phyloP scores from a whole-genome alignment of 176 grass and related monocot species.

The Thalia dealbata region DNA sequence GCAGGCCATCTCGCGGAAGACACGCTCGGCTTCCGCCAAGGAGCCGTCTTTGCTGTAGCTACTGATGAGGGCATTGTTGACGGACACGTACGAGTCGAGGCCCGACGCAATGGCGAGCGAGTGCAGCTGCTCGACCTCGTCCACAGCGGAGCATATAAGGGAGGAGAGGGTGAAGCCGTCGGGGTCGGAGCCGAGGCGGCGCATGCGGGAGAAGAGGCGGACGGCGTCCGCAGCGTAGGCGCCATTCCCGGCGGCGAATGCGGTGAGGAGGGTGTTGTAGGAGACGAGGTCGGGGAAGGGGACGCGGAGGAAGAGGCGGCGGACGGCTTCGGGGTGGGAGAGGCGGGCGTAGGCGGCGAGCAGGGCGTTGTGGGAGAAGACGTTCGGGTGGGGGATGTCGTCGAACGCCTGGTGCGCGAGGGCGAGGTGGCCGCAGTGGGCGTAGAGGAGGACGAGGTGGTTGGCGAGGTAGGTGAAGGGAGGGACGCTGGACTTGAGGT shows the following conservation, averaged over 20 bases:
- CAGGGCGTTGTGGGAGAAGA: slow-evolving; percentile 34
- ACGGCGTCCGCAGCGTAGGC: slow-evolving; percentile 10
- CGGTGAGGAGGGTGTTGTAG: slow-evolving; percentile 38
- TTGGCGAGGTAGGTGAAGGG: slow-evolving; percentile 23
- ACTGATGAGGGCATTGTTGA: slow-evolving; percentile 36
- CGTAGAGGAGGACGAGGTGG: slow-evolving; percentile 21
- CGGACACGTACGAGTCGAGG: slow-evolving; percentile 26
- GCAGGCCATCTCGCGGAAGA: slow-evolving; percentile 16
- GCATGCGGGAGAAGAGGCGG: slow-evolving; percentile 23
- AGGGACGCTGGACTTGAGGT: slow-evolving; percentile 25
- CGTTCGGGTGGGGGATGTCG: slow-evolving; percentile 17
- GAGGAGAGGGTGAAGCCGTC: slow-evolving; percentile 32
- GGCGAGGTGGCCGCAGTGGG: slow-evolving; percentile 14
- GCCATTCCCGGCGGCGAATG: slow-evolving; percentile 8
- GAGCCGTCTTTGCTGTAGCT: slow-evolving; percentile 26
- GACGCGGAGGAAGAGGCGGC: slow-evolving; percentile 25
- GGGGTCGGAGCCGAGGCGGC: slow-evolving; percentile 15
- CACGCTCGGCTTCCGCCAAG: slow-evolving; percentile 18
- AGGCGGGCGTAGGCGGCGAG: slow-evolving; percentile 24
- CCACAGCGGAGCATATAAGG: not conserved
- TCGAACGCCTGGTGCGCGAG: slow-evolving; percentile 29
- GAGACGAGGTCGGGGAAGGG: slow-evolving; percentile 30
- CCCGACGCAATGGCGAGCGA: slow-evolving; percentile 14
- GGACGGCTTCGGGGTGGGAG: slow-evolving; percentile 3
- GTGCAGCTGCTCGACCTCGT: slow-evolving; percentile 27